Evolutionary conservation across 1,284 basidiomycete species (phyloP), one percentile per base, ranked within the genome.

Genomic region (Irpex rosettiformis): DNA sequence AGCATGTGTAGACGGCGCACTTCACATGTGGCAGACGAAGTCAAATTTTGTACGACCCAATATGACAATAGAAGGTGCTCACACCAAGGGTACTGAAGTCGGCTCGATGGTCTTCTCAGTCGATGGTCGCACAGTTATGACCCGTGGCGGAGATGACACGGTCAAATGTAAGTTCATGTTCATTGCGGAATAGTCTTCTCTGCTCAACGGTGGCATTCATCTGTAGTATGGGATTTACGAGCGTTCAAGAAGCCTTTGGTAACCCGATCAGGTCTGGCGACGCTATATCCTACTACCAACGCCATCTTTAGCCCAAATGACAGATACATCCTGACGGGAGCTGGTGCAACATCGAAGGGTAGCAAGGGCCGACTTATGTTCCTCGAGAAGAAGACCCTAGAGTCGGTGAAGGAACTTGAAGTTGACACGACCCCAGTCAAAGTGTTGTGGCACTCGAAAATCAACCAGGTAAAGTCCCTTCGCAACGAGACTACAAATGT

Each of bases 241-340:
- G 80, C 85, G 3, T 90, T 98, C 78, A 93, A 91, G 71, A 92
- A 90, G 70, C 94, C 97, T 0, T 69, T 98, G 21, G 85, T 82
- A 2, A 80, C 81, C n/a, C 80, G 78, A 62, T 72, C 77, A 11
- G 84, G 80, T 43, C 73, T 95, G 37, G 79, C 82, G n/a, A 93
- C 91, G 21, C 74, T 91, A 52, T 97, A 98, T 73, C 89, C 92
- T 3, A 87, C 92, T 65, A 96, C 95, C 22, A 96, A 96, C 72
- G 87, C 96, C 4, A 82, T 91, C 56, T 98, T 96, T 72, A 96
- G 94, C 64, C 94, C 95, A 0, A 93, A 97, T 70, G 93, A 94
- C 64, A 88, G 86, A 70, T 85, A 85, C 65, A 75, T 99, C 53
- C 75, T 99, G 40, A 96, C 94, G 3, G 95, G 96, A 5, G 81